Base-by-base conservation (phyloP, 805 yeast genomes). In the Lipomyces japonicus region DNA sequence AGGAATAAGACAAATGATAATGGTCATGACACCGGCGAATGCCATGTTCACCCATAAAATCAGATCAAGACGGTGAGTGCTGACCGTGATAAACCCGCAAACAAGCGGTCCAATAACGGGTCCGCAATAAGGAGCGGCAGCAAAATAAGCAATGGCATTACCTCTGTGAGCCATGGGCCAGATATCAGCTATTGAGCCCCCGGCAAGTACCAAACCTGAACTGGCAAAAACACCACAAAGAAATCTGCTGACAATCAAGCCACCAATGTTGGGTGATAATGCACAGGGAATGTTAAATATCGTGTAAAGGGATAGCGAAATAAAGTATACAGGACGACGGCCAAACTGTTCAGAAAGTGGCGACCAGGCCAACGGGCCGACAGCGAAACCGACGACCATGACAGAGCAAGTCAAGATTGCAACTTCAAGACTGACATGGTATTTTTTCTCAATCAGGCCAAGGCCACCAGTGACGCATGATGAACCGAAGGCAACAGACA, bases 11-110 rank as follows among this genome's bases (percentile, higher is more conserved):
- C 80, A 65, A 38, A 81, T 75, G 19, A 76, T 55, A 28, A 88
- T 72, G 85, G 90, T 84, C 81, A 84, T 81, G 3, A 78, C 77
- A 56, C 96, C 96, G 1, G 93, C 86, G 69, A 89, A 86, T 3
- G 90, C 95, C 86, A 89, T 79, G 65, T 88, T 89, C 48, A 87
- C 90, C 96, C 96, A 89, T 57, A 85, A 79, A 63, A 89, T 77
- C 34, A 86, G 66, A 40, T 82, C 89, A 63, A 80, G 59, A 28
- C 71, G 59, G 16, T 75, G 76, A n/a, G 91, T 76, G 52, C 81
- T 78, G 43, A 84, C 81, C 50, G 82, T 75, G 62, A 89, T 81
- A 72, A 88, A 89, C 35, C 96, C 96, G 62, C 87, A 85, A 32
- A 86, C 88, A 46, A 89, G 69, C 2, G 95, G 95, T 31, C 96